These are phyloP conservation scores for Polyporus tsugae DNA, from an alignment of 1,284 basidiomycete genomes.

Conservation along the genomic window DNA sequence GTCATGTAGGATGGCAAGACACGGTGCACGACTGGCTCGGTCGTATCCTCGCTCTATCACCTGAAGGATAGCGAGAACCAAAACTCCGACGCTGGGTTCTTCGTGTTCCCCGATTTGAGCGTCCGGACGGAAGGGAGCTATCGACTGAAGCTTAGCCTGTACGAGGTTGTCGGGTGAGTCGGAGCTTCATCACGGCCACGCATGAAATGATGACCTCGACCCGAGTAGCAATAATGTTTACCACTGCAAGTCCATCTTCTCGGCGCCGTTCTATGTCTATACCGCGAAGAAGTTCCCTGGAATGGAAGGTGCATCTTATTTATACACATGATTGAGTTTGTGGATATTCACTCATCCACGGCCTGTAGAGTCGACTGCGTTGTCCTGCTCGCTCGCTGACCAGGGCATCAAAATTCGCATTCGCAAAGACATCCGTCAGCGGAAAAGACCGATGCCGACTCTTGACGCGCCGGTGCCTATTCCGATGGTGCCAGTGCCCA, in stretches of 20 bases:
- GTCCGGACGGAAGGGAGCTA: conserved; percentile 90
- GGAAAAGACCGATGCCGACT: conserved; percentile 66
- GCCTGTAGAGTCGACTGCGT: conserved; percentile 79
- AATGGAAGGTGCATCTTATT: conserved; percentile 75
- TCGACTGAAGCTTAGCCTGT: conserved; percentile 89
- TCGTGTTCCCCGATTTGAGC: conserved; percentile 89
- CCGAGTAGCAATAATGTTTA: conserved; percentile 42
- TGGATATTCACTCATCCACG: conserved; percentile 16
- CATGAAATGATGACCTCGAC: conserved; percentile 8
- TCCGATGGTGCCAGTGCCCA: conserved; percentile 33
- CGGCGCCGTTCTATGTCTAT: conserved; percentile 88
- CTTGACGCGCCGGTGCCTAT: conserved; percentile 42
- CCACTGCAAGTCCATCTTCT: conserved; percentile 90
- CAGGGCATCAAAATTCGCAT: conserved; percentile 95
- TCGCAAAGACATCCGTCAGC: conserved; percentile 85
- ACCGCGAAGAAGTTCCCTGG: conserved; percentile 95
- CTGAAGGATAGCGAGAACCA: conserved; percentile 90
- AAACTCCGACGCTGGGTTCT: conserved; percentile 89
- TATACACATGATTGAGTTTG: neutral
- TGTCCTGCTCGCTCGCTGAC: conserved; percentile 89
- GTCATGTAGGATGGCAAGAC: conserved; percentile 81
- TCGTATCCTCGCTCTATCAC: conserved; percentile 94
- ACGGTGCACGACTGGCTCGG: conserved; percentile 87
- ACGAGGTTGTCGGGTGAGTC: conserved; percentile 91
- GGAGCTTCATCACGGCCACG: neutral